Base-by-base conservation (phyloP, 352 stramenopile genomes). In the Halophytophthora polymorphica region DNA sequence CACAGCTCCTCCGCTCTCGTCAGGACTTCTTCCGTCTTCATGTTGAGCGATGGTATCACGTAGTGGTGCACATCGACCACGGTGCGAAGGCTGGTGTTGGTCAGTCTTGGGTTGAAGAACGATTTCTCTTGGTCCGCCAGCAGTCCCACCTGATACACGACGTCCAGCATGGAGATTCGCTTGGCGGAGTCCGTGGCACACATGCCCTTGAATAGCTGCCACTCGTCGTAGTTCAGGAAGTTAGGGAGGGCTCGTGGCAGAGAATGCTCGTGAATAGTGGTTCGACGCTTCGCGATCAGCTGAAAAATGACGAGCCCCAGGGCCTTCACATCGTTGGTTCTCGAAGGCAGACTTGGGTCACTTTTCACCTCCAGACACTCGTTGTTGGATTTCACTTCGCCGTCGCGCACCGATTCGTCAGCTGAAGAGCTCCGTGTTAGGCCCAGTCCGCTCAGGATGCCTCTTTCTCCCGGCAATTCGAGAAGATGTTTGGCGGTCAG, bases 121-220 rank as follows among this genome's bases (percentile, higher is more conserved):
- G 35, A 1, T 17, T 31, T 8, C 25, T 19, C 38, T 29, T 23
- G 21, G 15, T 36, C 45, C 29, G 56, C 44, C n/a, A 59, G 18
- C 34, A 59, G 21, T 21, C 33, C 34, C n/a, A 63, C 34, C n/a
- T 52, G 17, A 4, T 50, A 35, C n/a, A 64, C 44, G n/a, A 52
- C 22, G 10, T 58, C 56, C 2, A 38, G 10, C 38, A 64, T 48
- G 18, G 8, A 29, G 10, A 14, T 48, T 35, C 56, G 48, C 4
- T 43, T 36, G 6, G 15, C 14, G 25, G 45, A n/a, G 23, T 48
- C 38, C 34, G 45, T 11, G 31, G 40, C 35, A 31, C 56, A 64
- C 50, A 59, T 59, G 1, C 34, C 25, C 39, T 22, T 6, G 6
- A 64, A 23, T 8, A 64, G 10, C 7, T 43, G 13, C 56, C 50